Base-by-base conservation (phyloP, 2,329 filamentous ascomycete genomes). In the Botrytis elliptica region DNA sequence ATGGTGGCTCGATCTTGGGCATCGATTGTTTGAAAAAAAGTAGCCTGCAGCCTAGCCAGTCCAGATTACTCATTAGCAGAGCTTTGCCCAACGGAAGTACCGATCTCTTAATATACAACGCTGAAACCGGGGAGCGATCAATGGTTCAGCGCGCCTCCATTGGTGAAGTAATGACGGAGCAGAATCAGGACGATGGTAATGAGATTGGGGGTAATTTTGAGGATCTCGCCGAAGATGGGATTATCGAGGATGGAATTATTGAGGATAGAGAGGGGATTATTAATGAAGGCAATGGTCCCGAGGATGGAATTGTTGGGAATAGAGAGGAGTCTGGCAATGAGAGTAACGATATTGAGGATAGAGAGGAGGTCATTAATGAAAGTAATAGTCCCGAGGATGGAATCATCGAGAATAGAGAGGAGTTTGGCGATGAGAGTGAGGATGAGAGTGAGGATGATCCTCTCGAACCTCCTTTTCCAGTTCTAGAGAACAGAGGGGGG, bases 41-140 rank as follows among this genome's bases (percentile, higher is more conserved):
- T 0, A 16, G 6, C 3, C 5, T 3, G 25, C 2, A 2, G 2
- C 1, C 2, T 14, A 6, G 1, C 52, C 6, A 55, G 6, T 14
- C n/a, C 12, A 0, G 52, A 55, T 16, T 55, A 55, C 52, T 55
- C 12, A 29, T 55, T 16, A 18, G 25, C n/a, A 55, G n/a, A 55
- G 52, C 25, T 55, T 29, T 16, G 5, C 12, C 52, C n/a, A 16
- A 55, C n/a, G n/a, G 52, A 16, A 55, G 52, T 8, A 55, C 52
- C 25, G 52, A 55, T 18, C 29, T 29, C 14, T 8, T 55, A n/a
- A 55, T 55, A n/a, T 29, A 55, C 14, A 55, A 29, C 52, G 6
- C 14, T 29, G n/a, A 55, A 29, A 55, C 25, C 12, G 12, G n/a
- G 25, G n/a, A 52, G 4, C 25, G 14, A 55, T 55, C n/a, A 55